Percentiles rank a stretch among this genome's conserved stretches.
phyloP scores from a whole-genome alignment of 2,329 filamentous ascomycete species.

The Claviceps digitariae region DNA sequence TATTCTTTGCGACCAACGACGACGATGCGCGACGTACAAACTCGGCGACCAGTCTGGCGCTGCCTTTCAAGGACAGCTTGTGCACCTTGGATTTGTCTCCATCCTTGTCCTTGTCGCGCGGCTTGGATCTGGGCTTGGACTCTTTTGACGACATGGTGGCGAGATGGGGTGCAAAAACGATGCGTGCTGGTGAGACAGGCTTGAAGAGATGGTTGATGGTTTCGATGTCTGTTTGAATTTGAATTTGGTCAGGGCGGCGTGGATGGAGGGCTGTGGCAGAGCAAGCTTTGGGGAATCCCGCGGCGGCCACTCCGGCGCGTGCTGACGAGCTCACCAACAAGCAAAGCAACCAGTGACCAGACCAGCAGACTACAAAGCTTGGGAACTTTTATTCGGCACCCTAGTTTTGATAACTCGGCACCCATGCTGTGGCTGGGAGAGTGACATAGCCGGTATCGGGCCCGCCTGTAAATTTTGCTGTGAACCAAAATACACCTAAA shows the following conservation, averaged over 20 bases:
- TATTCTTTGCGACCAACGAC: background rate
- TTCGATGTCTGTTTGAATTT: background rate
- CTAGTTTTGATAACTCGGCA: too few relatives aligned
- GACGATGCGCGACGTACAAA: conserved; percentile 44
- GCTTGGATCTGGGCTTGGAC: conserved; percentile 4
- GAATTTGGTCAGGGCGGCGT: conserved; percentile 1
- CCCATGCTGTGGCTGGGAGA: too few relatives aligned
- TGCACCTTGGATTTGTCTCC: conserved; percentile 80
- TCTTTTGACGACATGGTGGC: conserved; percentile 19
- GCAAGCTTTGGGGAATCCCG: background rate
- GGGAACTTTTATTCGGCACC: too few relatives aligned
- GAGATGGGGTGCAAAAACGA: background rate
- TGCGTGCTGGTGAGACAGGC: background rate
- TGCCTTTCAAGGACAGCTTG: conserved; percentile 81
- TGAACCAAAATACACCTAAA: too few relatives aligned
- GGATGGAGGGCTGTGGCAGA: conserved; percentile 13
- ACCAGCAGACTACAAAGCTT: too few relatives aligned
- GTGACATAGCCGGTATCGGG: too few relatives aligned
- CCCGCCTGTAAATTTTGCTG: too few relatives aligned
- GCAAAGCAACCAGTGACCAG: too few relatives aligned
- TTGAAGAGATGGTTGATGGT: background rate
- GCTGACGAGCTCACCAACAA: too few relatives aligned
- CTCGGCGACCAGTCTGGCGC: conserved; percentile 78
- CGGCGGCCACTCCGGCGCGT: too few relatives aligned
- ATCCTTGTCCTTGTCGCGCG: conserved; percentile 18